A percentile compares a stretch with the other conserved stretches of the same genome.
Evolutionary conservation across 345 rosid genomes (phyloP).

Genomic region (Punica granatum): DNA sequence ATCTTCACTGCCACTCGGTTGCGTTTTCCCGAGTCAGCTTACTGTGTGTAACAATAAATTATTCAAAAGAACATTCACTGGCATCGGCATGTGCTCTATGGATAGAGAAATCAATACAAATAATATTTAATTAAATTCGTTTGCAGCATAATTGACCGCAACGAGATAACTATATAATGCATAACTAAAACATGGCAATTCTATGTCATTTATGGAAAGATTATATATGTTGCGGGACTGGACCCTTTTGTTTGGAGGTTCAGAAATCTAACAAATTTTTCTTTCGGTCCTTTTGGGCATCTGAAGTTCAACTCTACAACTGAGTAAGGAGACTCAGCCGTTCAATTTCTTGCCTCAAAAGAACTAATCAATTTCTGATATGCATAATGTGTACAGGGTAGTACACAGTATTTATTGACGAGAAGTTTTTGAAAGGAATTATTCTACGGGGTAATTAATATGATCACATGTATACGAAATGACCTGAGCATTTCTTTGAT

Average conservation of each 20-base stretch:
- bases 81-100: neutral
- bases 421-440: neutral
- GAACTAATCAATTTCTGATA: neutral
- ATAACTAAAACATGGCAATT: too few species aligned
- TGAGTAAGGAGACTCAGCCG: too few species aligned
- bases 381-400: neutral
- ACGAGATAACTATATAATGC: too few species aligned
- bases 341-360: too few species aligned
- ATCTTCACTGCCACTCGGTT: neutral
- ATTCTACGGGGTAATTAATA: neutral
- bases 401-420: neutral
- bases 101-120: neutral
- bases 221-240: too few species aligned
- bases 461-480: neutral
- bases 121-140: too few species aligned
- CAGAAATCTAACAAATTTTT: too few species aligned
- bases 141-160: too few species aligned
- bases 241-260: too few species aligned
- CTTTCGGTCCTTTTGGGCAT: too few species aligned
- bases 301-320: too few species aligned
- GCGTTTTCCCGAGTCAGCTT: neutral
- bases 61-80: neutral
- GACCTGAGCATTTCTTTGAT: constrained; percentile 8
- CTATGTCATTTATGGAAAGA: too few species aligned
- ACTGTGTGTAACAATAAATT: neutral